phyloP scores from a whole-genome alignment of 2,329 filamentous ascomycete species.

The Corynespora cassiicola region DNA sequence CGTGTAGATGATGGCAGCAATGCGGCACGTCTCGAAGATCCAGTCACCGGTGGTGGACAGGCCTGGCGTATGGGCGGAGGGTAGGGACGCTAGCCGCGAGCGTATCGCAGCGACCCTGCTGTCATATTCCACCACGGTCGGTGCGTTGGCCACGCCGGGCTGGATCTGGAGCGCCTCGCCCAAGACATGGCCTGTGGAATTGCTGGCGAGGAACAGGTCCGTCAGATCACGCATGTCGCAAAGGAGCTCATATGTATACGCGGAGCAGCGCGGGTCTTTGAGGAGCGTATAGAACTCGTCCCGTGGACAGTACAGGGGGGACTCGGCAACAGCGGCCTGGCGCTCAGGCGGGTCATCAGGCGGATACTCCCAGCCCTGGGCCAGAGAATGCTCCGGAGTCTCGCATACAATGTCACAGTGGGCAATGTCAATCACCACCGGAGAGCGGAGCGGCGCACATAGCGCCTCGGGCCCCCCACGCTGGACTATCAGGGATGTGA shows the following conservation, averaged over 20 bases:
- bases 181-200: conserved; percentile 1
- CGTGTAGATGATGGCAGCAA: conserved; percentile 41
- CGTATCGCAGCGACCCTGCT: conserved; percentile 18
- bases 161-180: conserved; percentile 9
- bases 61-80: conserved; percentile 29
- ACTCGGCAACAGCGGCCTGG: conserved; percentile 32
- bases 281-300: conserved; percentile 24
- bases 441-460: too few relatives aligned
- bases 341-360: conserved; percentile 3
- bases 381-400: conserved; percentile 20
- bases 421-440: too few relatives aligned
- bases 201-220: conserved; percentile 29
- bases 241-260: conserved; percentile 28
- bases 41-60: conserved; percentile 30
- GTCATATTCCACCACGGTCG: conserved; percentile 17
- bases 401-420: conserved; percentile 39
- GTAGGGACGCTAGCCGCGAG: conserved; percentile 20
- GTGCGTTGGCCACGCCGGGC: conserved; percentile 1
- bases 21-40: conserved; percentile 43
- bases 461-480: too few relatives aligned
- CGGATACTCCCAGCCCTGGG: conserved; percentile 19
- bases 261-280: conserved; percentile 27
- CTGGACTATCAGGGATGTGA: conserved; percentile 27
- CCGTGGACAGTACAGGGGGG: conserved; percentile 39
- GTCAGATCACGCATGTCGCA: conserved; percentile 41